Conservation (phyloP, 208 protist genomes). For the Leishmania amazonensis region DNA sequence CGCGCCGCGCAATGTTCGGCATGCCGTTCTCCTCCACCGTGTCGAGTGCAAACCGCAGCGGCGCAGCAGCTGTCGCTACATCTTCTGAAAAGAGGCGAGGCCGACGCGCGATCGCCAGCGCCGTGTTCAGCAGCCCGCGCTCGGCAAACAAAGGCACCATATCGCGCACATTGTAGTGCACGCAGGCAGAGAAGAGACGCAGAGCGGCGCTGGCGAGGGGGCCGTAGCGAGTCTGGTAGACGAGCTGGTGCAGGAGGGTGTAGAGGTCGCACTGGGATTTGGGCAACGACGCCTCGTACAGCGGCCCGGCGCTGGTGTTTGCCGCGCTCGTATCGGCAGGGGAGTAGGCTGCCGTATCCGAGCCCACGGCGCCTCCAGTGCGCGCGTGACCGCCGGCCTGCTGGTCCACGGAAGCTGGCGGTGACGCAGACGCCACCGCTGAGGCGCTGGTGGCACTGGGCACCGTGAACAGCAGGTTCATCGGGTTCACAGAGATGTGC, state of each 20-base stretch:
- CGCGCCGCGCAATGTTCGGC: conserved; percentile 10
- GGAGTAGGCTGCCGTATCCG: neutral
- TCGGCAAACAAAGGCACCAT: conserved; percentile 81
- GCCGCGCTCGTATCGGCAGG: neutral
- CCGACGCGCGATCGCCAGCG: conserved; percentile 48
- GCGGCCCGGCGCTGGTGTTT: neutral
- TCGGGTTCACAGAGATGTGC: conserved; percentile 34
- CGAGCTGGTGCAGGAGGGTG: conserved; percentile 61
- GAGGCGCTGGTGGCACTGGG: conserved; percentile 3
- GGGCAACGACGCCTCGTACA: conserved; percentile 5
- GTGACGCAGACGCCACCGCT: conserved; percentile 5
- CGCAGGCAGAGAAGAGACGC: conserved; percentile 63
- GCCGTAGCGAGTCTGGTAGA: conserved; percentile 61
- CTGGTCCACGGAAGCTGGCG: neutral
- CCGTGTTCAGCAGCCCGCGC: conserved; percentile 71
- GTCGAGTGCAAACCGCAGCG: conserved; percentile 24
- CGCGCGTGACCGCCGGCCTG: too few species aligned
- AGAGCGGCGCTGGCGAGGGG: conserved; percentile 49
- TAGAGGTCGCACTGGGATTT: conserved; percentile 47
- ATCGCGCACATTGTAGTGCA: conserved; percentile 85
- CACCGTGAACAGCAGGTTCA: conserved; percentile 22
- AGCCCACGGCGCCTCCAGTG: neutral
- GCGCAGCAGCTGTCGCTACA: neutral
- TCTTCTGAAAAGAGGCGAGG: conserved; percentile 8
- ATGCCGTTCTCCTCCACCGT: conserved; percentile 21